Percentiles rank a stretch among this genome's conserved stretches.
These are phyloP conservation scores for Alternaria rosae DNA, from an alignment of 2,329 filamentous ascomycete genomes.

Conservation along the genomic window DNA sequence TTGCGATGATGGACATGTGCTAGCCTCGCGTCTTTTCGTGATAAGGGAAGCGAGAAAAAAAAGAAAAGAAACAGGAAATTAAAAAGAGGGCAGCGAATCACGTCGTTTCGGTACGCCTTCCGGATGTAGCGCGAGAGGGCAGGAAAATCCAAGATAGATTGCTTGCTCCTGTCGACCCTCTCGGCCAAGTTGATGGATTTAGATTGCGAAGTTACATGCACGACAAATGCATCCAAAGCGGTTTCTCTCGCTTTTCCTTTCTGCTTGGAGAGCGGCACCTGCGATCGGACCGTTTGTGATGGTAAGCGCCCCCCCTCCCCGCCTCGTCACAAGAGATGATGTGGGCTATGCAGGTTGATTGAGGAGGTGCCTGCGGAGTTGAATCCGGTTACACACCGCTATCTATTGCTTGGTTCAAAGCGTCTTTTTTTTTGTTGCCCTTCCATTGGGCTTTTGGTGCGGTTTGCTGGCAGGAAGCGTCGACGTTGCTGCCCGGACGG, in stretches of 20 bases:
- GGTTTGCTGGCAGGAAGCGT: background rate
- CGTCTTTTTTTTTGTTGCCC: background rate
- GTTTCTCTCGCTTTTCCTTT: background rate
- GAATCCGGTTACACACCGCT: slow-evolving; percentile 2
- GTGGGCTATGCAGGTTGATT: background rate
- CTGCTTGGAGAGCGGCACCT: background rate
- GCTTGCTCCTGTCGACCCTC: background rate
- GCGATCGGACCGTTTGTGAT: slow-evolving; percentile 3
- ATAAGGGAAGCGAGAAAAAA: background rate
- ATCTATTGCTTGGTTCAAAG: slow-evolving; percentile 2
- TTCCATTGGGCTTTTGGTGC: background rate
- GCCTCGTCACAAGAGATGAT: background rate
- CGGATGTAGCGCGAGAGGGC: background rate
- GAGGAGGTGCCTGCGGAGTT: background rate
- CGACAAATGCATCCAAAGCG: slow-evolving; percentile 1
- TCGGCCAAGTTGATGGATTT: slow-evolving; percentile 1
- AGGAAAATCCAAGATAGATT: background rate
- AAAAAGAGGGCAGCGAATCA: background rate
- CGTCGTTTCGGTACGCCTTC: background rate
- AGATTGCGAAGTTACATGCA: slow-evolving; percentile 2
- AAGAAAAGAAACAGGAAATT: background rate
- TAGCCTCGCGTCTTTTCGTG: background rate
- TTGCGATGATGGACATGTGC: background rate
- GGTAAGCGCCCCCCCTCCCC: slow-evolving; percentile 1
- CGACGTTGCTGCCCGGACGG: background rate